Percentiles rank a stretch among this genome's conserved stretches.
Evolutionary conservation across 2,329 filamentous ascomycete species (phyloP).

Genomic region (Penicillium sp.): DNA sequence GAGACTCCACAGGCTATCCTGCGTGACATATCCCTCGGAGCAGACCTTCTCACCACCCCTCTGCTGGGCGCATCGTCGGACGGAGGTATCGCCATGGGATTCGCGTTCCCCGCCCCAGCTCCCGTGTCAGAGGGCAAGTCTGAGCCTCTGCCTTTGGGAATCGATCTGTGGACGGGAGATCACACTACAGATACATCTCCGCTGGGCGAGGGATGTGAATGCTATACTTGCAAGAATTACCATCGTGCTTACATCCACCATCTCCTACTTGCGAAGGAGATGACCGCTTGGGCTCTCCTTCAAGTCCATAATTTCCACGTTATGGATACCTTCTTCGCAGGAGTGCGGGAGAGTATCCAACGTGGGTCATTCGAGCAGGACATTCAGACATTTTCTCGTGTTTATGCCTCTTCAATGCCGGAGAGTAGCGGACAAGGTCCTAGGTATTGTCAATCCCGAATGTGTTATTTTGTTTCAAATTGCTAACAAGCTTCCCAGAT

Average conservation of each 20-base stretch:
- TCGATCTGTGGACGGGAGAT: slow-evolving; percentile 63
- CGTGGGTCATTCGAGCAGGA: slow-evolving; percentile 49
- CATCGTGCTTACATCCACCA: slow-evolving; percentile 83
- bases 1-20: slow-evolving; percentile 67
- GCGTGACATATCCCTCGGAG: slow-evolving; percentile 63
- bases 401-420: slow-evolving; percentile 65
- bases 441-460: slow-evolving; percentile 38
- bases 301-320: slow-evolving; percentile 83
- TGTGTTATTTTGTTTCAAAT: neutral
- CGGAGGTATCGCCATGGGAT: slow-evolving; percentile 72
- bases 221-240: slow-evolving; percentile 75
- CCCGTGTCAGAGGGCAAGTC: slow-evolving; percentile 6
- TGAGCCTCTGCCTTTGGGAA: slow-evolving; percentile 50
- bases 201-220: slow-evolving; percentile 57
- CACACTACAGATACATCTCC: slow-evolving; percentile 58
- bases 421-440: slow-evolving; percentile 68
- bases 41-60: slow-evolving; percentile 70
- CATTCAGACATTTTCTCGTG: slow-evolving; percentile 51
- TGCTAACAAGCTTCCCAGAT: slow-evolving; percentile 30
- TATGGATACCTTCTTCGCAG: slow-evolving; percentile 63
- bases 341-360: slow-evolving; percentile 57
- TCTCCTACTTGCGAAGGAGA: slow-evolving; percentile 80
- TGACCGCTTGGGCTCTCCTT: slow-evolving; percentile 88
- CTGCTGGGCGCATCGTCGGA: slow-evolving; percentile 70
- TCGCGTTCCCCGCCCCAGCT: slow-evolving; percentile 55